Conservation (phyloP, 2,329 filamentous ascomycete genomes). For the Acrocalymma vagum region DNA sequence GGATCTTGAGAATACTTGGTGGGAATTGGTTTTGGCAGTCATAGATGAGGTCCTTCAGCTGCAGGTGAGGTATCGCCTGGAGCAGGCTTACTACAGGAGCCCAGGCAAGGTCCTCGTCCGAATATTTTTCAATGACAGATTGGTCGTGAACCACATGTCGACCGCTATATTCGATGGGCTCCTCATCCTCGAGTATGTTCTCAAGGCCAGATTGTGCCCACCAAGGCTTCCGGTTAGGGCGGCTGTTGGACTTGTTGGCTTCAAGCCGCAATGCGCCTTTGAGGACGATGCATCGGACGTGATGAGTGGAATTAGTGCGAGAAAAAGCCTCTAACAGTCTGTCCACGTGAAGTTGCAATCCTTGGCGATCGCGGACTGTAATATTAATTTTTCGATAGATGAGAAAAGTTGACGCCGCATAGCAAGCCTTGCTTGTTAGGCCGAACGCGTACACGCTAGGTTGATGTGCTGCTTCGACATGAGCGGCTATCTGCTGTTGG, state of each 20-base stretch:
- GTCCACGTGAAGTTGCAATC: slow-evolving; percentile 14
- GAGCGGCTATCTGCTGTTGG: slow-evolving; percentile 23
- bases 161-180: neutral
- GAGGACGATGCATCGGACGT: slow-evolving; percentile 24
- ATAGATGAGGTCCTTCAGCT: slow-evolving; percentile 24
- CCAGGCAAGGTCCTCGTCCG: slow-evolving; percentile 27
- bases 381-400: slow-evolving; percentile 20
- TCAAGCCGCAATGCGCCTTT: slow-evolving; percentile 21
- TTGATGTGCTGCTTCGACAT: slow-evolving; percentile 19
- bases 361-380: slow-evolving; percentile 14
- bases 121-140: slow-evolving; percentile 21
- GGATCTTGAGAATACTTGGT: slow-evolving; percentile 22
- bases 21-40: slow-evolving; percentile 30
- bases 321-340: slow-evolving; percentile 20
- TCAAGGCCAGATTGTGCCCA: slow-evolving; percentile 10
- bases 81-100: slow-evolving; percentile 24
- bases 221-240: slow-evolving; percentile 5
- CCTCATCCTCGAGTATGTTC: slow-evolving; percentile 22
- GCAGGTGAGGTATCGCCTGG: slow-evolving; percentile 14
- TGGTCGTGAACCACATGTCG: slow-evolving; percentile 25
- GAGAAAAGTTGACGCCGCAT: slow-evolving; percentile 18
- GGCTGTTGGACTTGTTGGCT: slow-evolving; percentile 5
- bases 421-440: slow-evolving; percentile 25
- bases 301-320: slow-evolving; percentile 19
- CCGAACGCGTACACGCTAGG: slow-evolving; percentile 26